phyloP scores from a whole-genome alignment of 306 rosid species.

The Vigna unguiculata region DNA sequence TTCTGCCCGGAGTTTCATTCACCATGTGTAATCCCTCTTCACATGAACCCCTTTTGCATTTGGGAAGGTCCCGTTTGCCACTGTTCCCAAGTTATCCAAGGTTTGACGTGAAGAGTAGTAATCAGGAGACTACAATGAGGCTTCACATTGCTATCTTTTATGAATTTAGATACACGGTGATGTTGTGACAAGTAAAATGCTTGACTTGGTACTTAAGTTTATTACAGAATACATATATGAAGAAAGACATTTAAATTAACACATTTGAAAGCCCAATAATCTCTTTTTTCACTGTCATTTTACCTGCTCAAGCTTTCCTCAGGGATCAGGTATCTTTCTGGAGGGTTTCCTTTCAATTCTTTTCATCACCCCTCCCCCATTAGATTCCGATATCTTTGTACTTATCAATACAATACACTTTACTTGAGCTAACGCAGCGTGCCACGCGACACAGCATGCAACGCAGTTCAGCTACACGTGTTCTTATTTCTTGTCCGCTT shows the following conservation, averaged over 20 bases:
- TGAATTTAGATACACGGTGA: constrained; percentile 58
- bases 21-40: constrained; percentile 61
- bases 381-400: constrained; percentile 35
- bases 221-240: constrained; percentile 72
- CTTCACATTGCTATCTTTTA: constrained; percentile 62
- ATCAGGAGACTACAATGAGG: constrained; percentile 71
- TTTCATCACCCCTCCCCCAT: neutral
- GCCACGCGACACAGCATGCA: neutral
- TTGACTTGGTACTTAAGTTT: constrained; percentile 71
- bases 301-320: constrained; percentile 38
- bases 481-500: neutral
- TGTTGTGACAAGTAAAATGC: constrained; percentile 69
- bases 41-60: constrained; percentile 50
- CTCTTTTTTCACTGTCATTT: constrained; percentile 36
- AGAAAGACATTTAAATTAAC: constrained; percentile 57
- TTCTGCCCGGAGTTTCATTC: constrained; percentile 55
- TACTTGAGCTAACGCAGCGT: constrained; percentile 6
- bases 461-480: neutral
- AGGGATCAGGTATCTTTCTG: constrained; percentile 37
- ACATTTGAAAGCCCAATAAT: constrained; percentile 58
- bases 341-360: neutral
- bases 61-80: constrained; percentile 53
- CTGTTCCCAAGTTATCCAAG: constrained; percentile 61
- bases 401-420: constrained; percentile 29
- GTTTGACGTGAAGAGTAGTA: constrained; percentile 60